These are phyloP conservation scores for Chrysanthemum makinoi DNA, from an alignment of 129 eudicot genomes.

Conservation along the genomic window DNA sequence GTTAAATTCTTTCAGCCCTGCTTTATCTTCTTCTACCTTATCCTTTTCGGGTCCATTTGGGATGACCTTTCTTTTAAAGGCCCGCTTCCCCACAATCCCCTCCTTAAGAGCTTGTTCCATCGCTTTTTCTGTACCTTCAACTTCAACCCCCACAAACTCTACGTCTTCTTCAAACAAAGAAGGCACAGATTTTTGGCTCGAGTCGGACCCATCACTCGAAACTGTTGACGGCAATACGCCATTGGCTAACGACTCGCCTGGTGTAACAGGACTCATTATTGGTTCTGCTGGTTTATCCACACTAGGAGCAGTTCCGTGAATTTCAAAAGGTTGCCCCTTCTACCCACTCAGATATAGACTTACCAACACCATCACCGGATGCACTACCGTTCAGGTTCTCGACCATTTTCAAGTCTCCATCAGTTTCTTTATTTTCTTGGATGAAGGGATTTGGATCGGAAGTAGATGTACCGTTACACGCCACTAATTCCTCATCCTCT, in stretches of 20 bases:
- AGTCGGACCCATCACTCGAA: conserved; percentile 7
- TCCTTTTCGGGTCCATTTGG: conserved; percentile 24
- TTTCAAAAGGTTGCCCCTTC: conserved; percentile 49
- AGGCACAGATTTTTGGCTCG: conserved; percentile 29
- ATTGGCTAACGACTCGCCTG: conserved; percentile 40
- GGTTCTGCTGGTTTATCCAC: conserved; percentile 25
- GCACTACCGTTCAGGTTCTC: neutral
- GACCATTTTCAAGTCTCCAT: conserved; percentile 15
- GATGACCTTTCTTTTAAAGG: conserved; percentile 42
- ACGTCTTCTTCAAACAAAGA: conserved; percentile 92
- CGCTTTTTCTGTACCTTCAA: conserved; percentile 84
- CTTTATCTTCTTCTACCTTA: conserved; percentile 40
- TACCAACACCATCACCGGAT: neutral
- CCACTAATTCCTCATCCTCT: conserved; percentile 65
- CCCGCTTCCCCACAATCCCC: conserved; percentile 87
- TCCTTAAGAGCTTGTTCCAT: conserved; percentile 78
- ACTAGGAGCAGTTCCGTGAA: conserved; percentile 21
- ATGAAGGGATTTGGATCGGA: conserved; percentile 24
- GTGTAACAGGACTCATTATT: conserved; percentile 26
- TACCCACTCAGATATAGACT: no score
- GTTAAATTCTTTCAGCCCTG: conserved; percentile 55
- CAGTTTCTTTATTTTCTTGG: conserved; percentile 17
- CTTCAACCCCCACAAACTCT: conserved; percentile 90
- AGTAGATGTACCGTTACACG: conserved; percentile 33
- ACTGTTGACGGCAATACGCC: conserved; percentile 25